Conservation (phyloP, 2,329 filamentous ascomycete genomes). For the Penicillium sp. region DNA sequence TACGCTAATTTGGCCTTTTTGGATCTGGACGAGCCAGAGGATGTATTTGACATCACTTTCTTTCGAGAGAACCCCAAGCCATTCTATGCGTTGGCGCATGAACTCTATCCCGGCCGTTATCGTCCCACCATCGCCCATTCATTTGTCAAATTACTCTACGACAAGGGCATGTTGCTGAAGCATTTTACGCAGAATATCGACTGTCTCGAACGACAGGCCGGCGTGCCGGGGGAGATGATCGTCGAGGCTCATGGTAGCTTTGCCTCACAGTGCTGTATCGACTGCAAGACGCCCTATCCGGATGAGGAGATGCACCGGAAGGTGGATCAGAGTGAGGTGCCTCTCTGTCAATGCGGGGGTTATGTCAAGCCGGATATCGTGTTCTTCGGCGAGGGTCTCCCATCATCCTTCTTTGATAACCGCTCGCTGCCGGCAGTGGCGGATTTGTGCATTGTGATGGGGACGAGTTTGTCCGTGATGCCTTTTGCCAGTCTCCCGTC, state of each 20-base stretch:
- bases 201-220: conserved; percentile 85
- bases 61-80: conserved; percentile 83
- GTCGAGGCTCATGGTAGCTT: conserved; percentile 97
- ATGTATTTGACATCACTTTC: conserved; percentile 90
- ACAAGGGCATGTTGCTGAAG: conserved; percentile 78
- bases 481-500: conserved; percentile 84
- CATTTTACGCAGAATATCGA: conserved; percentile 99
- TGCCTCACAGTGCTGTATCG: conserved; percentile 86
- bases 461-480: conserved; percentile 84
- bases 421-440: conserved; percentile 62
- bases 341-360: conserved; percentile 75
- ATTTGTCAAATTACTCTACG: conserved; percentile 81
- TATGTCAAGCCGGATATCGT: conserved; percentile 94
- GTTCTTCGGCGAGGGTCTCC: conserved; percentile 83
- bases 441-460: conserved; percentile 82
- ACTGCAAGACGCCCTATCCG: conserved; percentile 75
- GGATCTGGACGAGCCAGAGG: conserved; percentile 85
- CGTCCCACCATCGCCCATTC: conserved; percentile 86
- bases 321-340: conserved; percentile 70
- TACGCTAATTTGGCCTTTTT: conserved; percentile 90
- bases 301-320: conserved; percentile 73
- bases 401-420: conserved; percentile 66
- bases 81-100: conserved; percentile 89
- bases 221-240: conserved; percentile 78
- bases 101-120: conserved; percentile 89